These are phyloP conservation scores for Fusarium sp. DNA, from an alignment of 2,329 filamentous ascomycete genomes.

Conservation along the genomic window DNA sequence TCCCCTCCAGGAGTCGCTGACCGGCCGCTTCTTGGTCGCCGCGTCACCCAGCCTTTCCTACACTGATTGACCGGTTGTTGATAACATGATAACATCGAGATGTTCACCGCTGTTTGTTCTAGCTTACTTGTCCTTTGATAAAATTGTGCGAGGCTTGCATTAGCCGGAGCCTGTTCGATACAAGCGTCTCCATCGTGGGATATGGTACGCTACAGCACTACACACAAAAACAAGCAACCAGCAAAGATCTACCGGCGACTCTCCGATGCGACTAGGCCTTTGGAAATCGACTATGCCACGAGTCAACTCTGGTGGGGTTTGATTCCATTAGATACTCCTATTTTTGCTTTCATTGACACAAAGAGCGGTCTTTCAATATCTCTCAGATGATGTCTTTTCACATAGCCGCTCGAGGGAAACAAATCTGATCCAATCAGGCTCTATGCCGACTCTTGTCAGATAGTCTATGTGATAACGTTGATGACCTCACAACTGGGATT, in stretches of 20 bases:
- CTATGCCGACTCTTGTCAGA: slow-evolving; percentile 4
- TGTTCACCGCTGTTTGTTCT: slow-evolving; percentile 44
- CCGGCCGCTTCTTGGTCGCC: slow-evolving; percentile 31
- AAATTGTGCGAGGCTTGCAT: slow-evolving; percentile 38
- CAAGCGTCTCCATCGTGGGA: slow-evolving; percentile 28
- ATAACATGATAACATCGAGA: slow-evolving; percentile 22
- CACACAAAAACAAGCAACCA: too few species aligned
- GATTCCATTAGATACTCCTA: too few species aligned
- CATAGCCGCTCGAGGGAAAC: neutral
- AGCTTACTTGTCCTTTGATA: slow-evolving; percentile 8
- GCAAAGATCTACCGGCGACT: too few species aligned
- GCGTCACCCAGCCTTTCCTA: slow-evolving; percentile 21
- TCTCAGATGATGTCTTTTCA: neutral
- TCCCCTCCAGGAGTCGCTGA: slow-evolving; percentile 41
- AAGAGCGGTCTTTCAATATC: too few species aligned
- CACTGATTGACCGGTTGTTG: slow-evolving; percentile 25
- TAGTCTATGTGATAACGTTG: slow-evolving; percentile 9
- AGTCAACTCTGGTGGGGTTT: too few species aligned
- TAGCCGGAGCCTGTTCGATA: slow-evolving; percentile 36
- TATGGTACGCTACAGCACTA: too few species aligned
- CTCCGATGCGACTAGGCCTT: too few species aligned
- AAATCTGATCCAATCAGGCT: slow-evolving; percentile 2
- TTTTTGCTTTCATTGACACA: too few species aligned
- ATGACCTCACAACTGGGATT: neutral
- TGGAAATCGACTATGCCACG: too few species aligned